Evolutionary conservation across 2,329 filamentous ascomycete genomes (phyloP), one percentile per base, ranked within the genome.

Genomic region (Chrysosporium queenslandicum): DNA sequence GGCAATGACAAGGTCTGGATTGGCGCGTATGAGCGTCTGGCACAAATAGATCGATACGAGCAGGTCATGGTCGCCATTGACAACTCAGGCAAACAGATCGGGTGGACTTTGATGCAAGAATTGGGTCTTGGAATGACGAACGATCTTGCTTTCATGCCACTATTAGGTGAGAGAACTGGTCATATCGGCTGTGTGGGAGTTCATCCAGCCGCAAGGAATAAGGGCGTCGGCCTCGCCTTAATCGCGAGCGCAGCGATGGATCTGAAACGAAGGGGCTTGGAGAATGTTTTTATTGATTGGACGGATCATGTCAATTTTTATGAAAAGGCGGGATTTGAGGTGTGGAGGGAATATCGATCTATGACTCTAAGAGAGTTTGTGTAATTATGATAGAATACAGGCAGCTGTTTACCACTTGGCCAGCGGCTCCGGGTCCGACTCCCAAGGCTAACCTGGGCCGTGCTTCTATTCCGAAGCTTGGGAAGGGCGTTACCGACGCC

Each of bases 111-210:
- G 9, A 75, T 74, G 71, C 64, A 71, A 14, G 60, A 64, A 9
- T 62, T 65, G 1, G 50, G 59, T 2, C 63, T 64, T 2, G 50
- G 61, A 1, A 47, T 70, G 8, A 56, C 67, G 2, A 56, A 68
- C 27, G 57, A 62, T 32, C 74, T 72, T 63, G 70, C 70, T 1
- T 70, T 74, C 48, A 64, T 71, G 4, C 62, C 66, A 11, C 59
- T 72, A 2, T 66, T 67, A 32, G 65, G 66, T 16, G 63, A 66
- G 4, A 66, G 69, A 11, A 73, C 71, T 0, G 72, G 71, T 0
- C 55, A 74, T 18, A 74, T 74, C 34, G 71, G 67, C 5, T 71
- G 67, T 47, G 71, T 74, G 4, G 72, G 71, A 4, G 68, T 74
- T 12, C 68, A 74, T 57, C 53, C 59, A 9, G 59, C 56, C 6